Conservation (phyloP, 2,329 filamentous ascomycete species). For the Chaetoscypha palmicola region DNA sequence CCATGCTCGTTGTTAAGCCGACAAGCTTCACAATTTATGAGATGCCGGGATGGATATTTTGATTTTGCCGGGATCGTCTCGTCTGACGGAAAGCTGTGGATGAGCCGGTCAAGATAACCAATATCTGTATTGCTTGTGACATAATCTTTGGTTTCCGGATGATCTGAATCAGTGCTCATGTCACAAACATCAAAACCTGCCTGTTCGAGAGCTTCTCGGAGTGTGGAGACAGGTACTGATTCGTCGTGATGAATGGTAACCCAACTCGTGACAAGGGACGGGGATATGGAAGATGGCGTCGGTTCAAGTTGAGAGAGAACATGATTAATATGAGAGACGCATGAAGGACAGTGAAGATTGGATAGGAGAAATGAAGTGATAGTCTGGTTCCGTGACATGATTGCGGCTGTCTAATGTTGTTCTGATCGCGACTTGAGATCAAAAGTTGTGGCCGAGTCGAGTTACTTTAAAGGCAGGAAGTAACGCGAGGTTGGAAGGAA, state of each 20-base stretch:
- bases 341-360: conserved; percentile 74
- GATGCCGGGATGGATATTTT: conserved; percentile 27
- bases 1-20: conserved; percentile 34
- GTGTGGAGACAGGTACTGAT: conserved; percentile 36
- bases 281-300: conserved; percentile 51
- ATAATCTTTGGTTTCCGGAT: conserved; percentile 1
- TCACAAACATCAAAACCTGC: conserved; percentile 52
- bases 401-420: conserved; percentile 2
- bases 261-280: conserved; percentile 65
- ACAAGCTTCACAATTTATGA: conserved; percentile 45
- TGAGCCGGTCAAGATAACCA: conserved; percentile 26
- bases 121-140: conserved; percentile 15
- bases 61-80: conserved; percentile 17
- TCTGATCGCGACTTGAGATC: no score
- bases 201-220: conserved; percentile 44
- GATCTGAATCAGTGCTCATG: conserved; percentile 16
- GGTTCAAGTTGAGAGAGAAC: conserved; percentile 44
- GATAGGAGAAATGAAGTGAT: conserved; percentile 50
- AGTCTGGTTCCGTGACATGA: conserved; percentile 2
- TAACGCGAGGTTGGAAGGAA: no score
- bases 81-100: conserved; percentile 23
- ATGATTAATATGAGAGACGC: conserved; percentile 58
- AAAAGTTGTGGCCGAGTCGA: no score
- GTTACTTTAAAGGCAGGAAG: no score
- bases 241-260: conserved; percentile 53